A percentile compares a stretch with the other conserved stretches of the same genome.
Conservation (phyloP, 371 early-diverging fungal species). For the Blyttiomyces sp. region DNA sequence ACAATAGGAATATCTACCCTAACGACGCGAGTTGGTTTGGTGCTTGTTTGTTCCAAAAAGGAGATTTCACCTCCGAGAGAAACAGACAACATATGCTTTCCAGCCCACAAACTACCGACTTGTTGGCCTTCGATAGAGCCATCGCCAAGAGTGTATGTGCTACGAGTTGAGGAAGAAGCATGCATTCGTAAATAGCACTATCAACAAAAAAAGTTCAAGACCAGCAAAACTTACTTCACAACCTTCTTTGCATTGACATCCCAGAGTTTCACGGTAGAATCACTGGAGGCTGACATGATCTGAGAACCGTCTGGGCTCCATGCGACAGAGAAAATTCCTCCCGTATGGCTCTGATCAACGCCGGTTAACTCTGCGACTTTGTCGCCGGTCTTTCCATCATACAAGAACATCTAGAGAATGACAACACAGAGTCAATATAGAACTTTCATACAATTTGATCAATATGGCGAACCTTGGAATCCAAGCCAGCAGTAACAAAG, state of each 20-base stretch:
- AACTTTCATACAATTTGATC: background rate
- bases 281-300: conserved; percentile 81
- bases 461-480: conserved; percentile 65
- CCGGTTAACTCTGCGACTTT: conserved; percentile 64
- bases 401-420: conserved; percentile 69
- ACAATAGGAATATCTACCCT: conserved; percentile 34
- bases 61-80: conserved; percentile 81
- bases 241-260: conserved; percentile 71
- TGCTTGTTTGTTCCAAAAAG: conserved; percentile 58
- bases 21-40: conserved; percentile 52
- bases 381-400: conserved; percentile 89
- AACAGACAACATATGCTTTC: conserved; percentile 66
- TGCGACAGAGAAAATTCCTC: conserved; percentile 77
- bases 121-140: conserved; percentile 72
- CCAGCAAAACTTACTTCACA: conserved; percentile 55
- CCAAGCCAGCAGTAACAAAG: conserved; percentile 84
- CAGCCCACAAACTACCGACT: conserved; percentile 91
- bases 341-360: conserved; percentile 60
- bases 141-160: conserved; percentile 34
- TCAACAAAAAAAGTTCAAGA: background rate
- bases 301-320: conserved; percentile 84
- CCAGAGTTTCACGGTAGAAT: conserved; percentile 90
- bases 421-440: background rate
- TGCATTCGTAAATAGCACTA: conserved; percentile 4
- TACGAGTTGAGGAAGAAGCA: background rate